These are phyloP conservation scores for Debaryomyces fabryi DNA, from an alignment of 1,139 yeast species.

Conservation along the genomic window DNA sequence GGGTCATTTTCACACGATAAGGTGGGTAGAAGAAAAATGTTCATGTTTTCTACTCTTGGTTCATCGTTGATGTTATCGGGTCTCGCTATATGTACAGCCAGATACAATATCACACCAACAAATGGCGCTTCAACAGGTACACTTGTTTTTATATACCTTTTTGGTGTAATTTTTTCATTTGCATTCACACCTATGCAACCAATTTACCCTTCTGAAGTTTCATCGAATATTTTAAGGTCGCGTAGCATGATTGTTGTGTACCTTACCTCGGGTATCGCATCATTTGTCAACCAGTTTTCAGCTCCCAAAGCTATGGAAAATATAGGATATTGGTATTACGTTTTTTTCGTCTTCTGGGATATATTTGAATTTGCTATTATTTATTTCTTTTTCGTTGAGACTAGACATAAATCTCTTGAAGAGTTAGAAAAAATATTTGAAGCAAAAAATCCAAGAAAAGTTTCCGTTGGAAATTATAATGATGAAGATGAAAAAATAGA, in stretches of 20 bases:
- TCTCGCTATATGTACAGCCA: conserved; percentile 19
- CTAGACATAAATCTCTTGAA: conserved; percentile 29
- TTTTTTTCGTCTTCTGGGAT: conserved; percentile 24
- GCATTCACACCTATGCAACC: conserved; percentile 25
- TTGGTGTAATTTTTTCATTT: conserved; percentile 24
- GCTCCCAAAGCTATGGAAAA: conserved; percentile 26
- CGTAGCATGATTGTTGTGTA: conserved; percentile 19
- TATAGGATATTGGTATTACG: conserved; percentile 23
- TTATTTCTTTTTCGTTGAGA: conserved; percentile 32
- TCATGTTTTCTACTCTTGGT: conserved; percentile 22
- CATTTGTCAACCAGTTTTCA: conserved; percentile 22
- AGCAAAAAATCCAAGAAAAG: conserved; percentile 13
- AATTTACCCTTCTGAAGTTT: conserved; percentile 24
- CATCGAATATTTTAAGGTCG: conserved; percentile 20
- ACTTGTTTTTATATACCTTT: conserved; percentile 22
- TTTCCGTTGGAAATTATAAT: conserved; percentile 11
- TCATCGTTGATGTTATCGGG: conserved; percentile 18
- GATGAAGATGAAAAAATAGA: conserved; percentile 7
- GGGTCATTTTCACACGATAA: conserved; percentile 21
- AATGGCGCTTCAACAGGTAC: conserved; percentile 18
- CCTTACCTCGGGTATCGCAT: conserved; percentile 19
- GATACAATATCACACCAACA: conserved; percentile 15
- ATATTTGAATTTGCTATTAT: conserved; percentile 20
- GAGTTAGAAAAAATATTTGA: conserved; percentile 28
- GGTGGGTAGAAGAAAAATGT: conserved; percentile 23